Percentiles rank a stretch among this genome's conserved stretches.
Conservation (phyloP, 768 basidiomycete species). For the Lactarius psammicola region DNA sequence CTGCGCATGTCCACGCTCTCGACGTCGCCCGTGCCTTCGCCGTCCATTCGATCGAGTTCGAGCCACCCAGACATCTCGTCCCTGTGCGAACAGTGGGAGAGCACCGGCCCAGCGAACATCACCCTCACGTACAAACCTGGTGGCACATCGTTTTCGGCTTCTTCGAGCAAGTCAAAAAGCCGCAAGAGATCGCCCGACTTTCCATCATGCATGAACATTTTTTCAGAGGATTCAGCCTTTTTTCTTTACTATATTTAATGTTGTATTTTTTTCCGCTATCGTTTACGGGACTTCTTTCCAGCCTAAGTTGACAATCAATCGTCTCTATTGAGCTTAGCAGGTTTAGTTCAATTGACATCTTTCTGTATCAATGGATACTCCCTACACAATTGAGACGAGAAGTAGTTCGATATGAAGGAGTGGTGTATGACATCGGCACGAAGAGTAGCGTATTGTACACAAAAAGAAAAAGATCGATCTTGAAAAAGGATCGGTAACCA, state of each 20-base stretch:
- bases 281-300: conserved; percentile 3
- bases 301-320: not conserved
- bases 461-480: not conserved
- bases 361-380: conserved; percentile 8
- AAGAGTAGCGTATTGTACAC: conserved; percentile 17
- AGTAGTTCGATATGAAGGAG: not conserved
- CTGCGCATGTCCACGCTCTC: conserved; percentile 39
- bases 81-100: conserved; percentile 58
- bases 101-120: conserved; percentile 57
- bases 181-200: conserved; percentile 22
- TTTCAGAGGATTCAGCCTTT: not conserved
- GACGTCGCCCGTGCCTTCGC: conserved; percentile 42
- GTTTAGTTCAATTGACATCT: conserved; percentile 8
- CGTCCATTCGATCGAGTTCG: conserved; percentile 45
- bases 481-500: not conserved
- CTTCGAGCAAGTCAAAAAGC: conserved; percentile 20
- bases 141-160: conserved; percentile 19
- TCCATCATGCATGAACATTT: conserved; percentile 18
- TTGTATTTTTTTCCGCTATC: not conserved
- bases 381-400: not conserved
- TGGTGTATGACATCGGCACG: not conserved
- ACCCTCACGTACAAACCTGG: conserved; percentile 48
- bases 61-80: conserved; percentile 60
- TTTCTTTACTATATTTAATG: not conserved
- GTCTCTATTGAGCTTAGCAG: conserved; percentile 8